A percentile compares a stretch with the other conserved stretches of the same genome.
Evolutionary conservation across 805 yeast genomes (phyloP).

Genomic region (Candida maesae): DNA sequence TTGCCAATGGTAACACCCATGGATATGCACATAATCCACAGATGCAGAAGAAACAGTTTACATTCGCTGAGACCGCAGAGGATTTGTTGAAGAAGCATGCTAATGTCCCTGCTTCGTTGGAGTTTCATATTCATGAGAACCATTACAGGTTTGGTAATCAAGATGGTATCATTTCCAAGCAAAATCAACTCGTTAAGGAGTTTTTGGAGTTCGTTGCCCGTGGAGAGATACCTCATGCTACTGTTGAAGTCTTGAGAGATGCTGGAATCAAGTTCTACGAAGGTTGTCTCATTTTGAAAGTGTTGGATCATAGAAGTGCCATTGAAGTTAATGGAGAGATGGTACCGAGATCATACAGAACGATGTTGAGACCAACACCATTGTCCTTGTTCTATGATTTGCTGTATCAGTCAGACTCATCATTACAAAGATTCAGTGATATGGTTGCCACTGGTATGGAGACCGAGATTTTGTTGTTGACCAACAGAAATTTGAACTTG

Average conservation of each 20-base stretch:
- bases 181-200: conserved; percentile 71
- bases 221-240: conserved; percentile 84
- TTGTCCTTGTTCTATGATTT: conserved; percentile 81
- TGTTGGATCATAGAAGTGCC: conserved; percentile 76
- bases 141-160: conserved; percentile 90
- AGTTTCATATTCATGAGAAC: conserved; percentile 85
- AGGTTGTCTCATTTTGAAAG: conserved; percentile 82
- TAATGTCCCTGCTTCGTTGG: conserved; percentile 74
- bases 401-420: conserved; percentile 77
- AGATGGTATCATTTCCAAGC: conserved; percentile 81
- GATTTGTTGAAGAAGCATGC: conserved; percentile 75
- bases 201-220: conserved; percentile 75
- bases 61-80: conserved; percentile 67
- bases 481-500: conserved; percentile 73
- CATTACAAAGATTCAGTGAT: conserved; percentile 66
- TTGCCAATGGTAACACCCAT: conserved; percentile 31
- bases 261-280: conserved; percentile 82
- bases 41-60: conserved; percentile 40
- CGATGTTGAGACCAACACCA: conserved; percentile 77
- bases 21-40: conserved; percentile 14
- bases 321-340: conserved; percentile 15
- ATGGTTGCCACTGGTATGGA: conserved; percentile 77
- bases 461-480: conserved; percentile 75
- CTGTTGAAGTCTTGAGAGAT: conserved; percentile 85
- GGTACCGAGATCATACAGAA: conserved; percentile 66